Percentiles rank a stretch among this genome's conserved stretches.
These are phyloP conservation scores for Picea abies DNA, from an alignment of 83 land plant species.

Conservation along the genomic window DNA sequence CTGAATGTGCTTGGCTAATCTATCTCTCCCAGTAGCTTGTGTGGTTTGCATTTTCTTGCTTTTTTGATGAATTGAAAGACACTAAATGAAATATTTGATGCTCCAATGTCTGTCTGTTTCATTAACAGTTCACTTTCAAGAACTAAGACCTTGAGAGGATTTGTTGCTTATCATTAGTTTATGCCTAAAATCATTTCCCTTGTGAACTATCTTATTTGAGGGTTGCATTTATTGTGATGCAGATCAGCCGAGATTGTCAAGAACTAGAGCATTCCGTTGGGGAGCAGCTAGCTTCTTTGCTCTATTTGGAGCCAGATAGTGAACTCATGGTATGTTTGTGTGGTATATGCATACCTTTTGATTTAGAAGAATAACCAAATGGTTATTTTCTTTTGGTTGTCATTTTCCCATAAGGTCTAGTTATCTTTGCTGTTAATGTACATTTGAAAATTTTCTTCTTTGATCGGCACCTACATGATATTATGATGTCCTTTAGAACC, in stretches of 20 bases:
- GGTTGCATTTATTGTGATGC: conserved; percentile 10
- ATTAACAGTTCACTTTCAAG: neutral
- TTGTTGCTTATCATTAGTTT: neutral
- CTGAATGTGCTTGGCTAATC: neutral
- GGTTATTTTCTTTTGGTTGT: neutral
- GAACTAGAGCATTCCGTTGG: conserved; percentile 91
- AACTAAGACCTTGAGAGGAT: neutral
- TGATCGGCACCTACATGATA: neutral
- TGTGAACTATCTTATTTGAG: neutral
- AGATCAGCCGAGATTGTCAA: conserved; percentile 96
- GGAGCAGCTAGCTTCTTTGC: conserved; percentile 86
- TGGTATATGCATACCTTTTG: neutral
- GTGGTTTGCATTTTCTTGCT: no score
- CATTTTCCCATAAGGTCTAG: neutral
- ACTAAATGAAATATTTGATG: neutral
- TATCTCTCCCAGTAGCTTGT: neutral
- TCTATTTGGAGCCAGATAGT: conserved; percentile 93
- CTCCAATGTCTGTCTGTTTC: neutral
- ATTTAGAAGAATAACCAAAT: neutral
- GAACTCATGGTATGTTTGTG: conserved; percentile 83
- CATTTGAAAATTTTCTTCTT: neutral
- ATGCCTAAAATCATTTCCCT: neutral
- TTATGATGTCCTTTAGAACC: neutral
- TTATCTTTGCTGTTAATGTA: neutral
- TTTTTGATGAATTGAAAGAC: neutral